Percentiles rank a stretch among this genome's conserved stretches.
Conservation (phyloP, 164 flowering plant genomes). For the Tetracentron sinense region DNA sequence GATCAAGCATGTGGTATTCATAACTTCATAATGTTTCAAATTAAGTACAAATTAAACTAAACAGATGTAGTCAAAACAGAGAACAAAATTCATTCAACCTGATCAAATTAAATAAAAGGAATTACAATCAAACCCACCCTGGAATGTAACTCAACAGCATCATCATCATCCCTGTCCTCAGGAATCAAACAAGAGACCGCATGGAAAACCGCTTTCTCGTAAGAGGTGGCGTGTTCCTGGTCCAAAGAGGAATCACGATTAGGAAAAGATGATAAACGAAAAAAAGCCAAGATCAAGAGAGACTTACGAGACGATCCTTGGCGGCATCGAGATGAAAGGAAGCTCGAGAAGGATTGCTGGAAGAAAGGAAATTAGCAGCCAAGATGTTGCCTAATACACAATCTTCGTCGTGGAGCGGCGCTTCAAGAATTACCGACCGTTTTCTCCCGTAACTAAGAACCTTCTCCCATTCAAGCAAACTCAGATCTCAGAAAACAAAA, state of each 20-base stretch:
- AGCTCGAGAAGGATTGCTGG: constrained; percentile 39
- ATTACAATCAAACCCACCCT: constrained; percentile 34
- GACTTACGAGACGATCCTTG: constrained; percentile 42
- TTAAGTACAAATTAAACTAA: not conserved
- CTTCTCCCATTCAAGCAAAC: constrained; percentile 24
- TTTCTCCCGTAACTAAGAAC: constrained; percentile 67
- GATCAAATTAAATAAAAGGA: not conserved
- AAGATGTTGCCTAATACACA: constrained; percentile 81
- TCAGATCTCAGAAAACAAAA: not conserved
- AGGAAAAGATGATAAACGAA: not conserved
- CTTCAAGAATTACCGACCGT: constrained; percentile 65
- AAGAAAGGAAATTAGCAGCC: constrained; percentile 56
- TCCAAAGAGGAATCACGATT: not conserved
- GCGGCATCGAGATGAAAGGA: constrained; percentile 42
- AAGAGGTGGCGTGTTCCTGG: constrained; percentile 62
- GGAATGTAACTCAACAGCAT: constrained; percentile 52
- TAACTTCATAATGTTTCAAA: too few species aligned
- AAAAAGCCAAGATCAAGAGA: constrained; percentile 2
- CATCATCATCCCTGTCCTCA: constrained; percentile 56
- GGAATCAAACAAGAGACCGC: constrained; percentile 43
- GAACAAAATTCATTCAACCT: not conserved
- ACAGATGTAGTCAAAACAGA: not conserved
- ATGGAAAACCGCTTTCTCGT: constrained; percentile 76
- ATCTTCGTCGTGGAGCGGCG: constrained; percentile 41
- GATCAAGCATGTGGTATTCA: too few species aligned